These are phyloP conservation scores for Alopecurus myosuroides DNA, from an alignment of 176 grass and related monocot genomes.

Conservation along the genomic window DNA sequence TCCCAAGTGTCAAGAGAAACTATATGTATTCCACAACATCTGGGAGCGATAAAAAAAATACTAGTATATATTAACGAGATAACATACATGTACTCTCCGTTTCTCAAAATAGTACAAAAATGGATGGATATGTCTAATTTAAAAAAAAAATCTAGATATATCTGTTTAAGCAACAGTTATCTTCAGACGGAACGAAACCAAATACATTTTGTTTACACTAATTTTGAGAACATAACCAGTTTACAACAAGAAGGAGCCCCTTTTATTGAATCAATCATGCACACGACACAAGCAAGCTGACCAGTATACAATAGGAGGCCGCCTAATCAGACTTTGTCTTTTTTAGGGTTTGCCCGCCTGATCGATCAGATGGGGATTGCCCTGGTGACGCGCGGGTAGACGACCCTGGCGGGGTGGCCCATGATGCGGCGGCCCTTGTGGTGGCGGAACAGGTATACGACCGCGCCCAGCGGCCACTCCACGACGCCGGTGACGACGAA, in stretches of 20 bases:
- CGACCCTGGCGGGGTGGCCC: conserved; percentile 68
- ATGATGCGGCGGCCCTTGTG: conserved; percentile 95
- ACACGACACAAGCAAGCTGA: neutral
- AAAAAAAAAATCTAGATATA: no score
- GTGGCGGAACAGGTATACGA: conserved; percentile 84
- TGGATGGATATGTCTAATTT: no score
- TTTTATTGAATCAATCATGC: neutral
- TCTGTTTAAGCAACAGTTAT: no score
- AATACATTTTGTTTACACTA: no score
- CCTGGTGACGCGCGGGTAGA: conserved; percentile 62
- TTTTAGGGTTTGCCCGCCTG: no score
- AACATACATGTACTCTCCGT: no score
- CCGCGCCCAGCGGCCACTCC: conserved; percentile 79
- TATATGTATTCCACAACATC: neutral
- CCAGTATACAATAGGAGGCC: no score
- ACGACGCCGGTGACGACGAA: conserved; percentile 55
- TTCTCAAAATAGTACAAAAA: no score
- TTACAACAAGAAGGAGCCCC: neutral
- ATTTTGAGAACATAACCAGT: no score
- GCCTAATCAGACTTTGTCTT: no score
- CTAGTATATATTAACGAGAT: no score
- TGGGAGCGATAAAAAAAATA: neutral
- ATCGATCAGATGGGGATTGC: conserved; percentile 55
- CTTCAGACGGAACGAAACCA: no score
- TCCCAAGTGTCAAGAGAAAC: neutral